Conservation (phyloP, 352 stramenopile species). For the Phytophthora citrophthora region DNA sequence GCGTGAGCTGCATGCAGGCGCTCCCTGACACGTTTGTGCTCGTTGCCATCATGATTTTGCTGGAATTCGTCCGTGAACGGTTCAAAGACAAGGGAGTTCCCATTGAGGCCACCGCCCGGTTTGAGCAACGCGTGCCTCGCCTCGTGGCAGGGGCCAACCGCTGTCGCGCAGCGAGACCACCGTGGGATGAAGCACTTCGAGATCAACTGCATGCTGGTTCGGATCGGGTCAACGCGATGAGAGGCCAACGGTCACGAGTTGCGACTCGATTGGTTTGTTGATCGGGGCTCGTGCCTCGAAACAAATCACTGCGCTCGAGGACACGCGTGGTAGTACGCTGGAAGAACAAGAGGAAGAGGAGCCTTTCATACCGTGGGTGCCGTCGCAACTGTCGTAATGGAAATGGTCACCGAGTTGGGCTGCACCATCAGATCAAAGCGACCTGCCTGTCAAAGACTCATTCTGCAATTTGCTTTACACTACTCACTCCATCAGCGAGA, state of each 20-base stretch:
- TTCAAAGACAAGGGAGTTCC: conserved; percentile 1
- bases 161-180: conserved; percentile 24
- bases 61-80: conserved; percentile 6
- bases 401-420: conserved; percentile 6
- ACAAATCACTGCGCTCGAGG: conserved; percentile 28
- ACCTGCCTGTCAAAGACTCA: conserved; percentile 3
- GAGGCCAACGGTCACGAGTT: conserved; percentile 1
- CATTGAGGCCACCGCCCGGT: conserved; percentile 4
- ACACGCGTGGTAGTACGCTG: conserved; percentile 25
- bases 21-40: conserved; percentile 10
- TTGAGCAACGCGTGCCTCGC: conserved; percentile 30
- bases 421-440: neutral
- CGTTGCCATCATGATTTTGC: conserved; percentile 1
- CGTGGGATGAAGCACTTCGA: conserved; percentile 18
- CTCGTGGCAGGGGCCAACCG: conserved; percentile 32
- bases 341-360: conserved; percentile 14
- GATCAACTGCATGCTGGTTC: conserved; percentile 29
- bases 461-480: conserved; percentile 36
- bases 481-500: conserved; percentile 2
- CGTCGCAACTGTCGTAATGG: conserved; percentile 19
- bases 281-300: conserved; percentile 23
- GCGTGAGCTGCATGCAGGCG: neutral
- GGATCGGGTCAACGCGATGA: conserved; percentile 15
- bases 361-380: conserved; percentile 7
- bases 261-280: conserved; percentile 7